Conservation (phyloP, 495 filamentous ascomycete genomes). For the Aspergillus egyptiacus region DNA sequence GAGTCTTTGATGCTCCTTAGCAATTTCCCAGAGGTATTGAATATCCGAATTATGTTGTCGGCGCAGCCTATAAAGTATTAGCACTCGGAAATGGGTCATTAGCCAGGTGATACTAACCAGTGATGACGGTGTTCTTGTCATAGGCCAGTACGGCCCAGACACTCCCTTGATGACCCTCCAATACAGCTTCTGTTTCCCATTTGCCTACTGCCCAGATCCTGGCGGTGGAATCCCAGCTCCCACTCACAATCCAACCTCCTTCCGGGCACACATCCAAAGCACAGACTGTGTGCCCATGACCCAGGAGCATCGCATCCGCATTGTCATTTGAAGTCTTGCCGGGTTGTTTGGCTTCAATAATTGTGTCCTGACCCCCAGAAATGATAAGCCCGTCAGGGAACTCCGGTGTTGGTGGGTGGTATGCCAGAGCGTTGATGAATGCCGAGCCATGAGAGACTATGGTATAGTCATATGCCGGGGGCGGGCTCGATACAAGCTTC, state of each 20-base stretch:
- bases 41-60: constrained; percentile 83
- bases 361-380: constrained; percentile 81
- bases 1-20: constrained; percentile 64
- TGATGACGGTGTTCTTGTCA: constrained; percentile 73
- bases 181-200: constrained; percentile 66
- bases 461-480: constrained; percentile 66
- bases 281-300: constrained; percentile 83
- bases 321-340: constrained; percentile 59
- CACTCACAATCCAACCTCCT: constrained; percentile 71
- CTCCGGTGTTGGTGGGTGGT: constrained; percentile 59
- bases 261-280: constrained; percentile 70
- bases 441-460: constrained; percentile 69
- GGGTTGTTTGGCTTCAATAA: constrained; percentile 83
- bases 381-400: constrained; percentile 77
- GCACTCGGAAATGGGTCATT: not conserved
- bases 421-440: constrained; percentile 82
- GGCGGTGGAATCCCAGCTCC: constrained; percentile 89
- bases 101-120: constrained; percentile 45
- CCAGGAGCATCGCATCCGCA: constrained; percentile 78
- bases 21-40: constrained; percentile 58
- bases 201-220: constrained; percentile 69
- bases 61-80: constrained; percentile 56
- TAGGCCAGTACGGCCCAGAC: constrained; percentile 91
- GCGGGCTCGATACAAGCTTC: constrained; percentile 60
- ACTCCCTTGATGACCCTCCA: constrained; percentile 70